Evolutionary conservation across 768 basidiomycete genomes (phyloP).

Genomic region (Coprinopsis sp.): DNA sequence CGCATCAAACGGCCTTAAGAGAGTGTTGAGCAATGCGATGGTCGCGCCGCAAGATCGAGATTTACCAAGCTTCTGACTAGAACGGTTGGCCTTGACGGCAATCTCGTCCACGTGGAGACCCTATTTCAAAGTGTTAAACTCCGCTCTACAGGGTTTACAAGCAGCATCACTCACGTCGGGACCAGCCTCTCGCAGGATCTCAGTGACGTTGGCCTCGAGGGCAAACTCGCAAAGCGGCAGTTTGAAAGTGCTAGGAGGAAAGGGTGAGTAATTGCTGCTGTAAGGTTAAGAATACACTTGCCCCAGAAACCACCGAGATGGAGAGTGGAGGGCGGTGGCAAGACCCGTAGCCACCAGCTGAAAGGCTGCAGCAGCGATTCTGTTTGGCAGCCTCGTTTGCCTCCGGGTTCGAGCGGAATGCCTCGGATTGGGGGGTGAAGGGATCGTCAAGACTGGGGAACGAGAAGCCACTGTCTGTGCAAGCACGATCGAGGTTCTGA

Average conservation of each 20-base stretch:
- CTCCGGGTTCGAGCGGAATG: slow-evolving; percentile 19
- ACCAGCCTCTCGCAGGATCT: slow-evolving; percentile 38
- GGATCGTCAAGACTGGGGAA: slow-evolving; percentile 21
- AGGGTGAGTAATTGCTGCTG: too few relatives aligned
- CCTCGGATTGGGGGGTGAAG: slow-evolving; percentile 22
- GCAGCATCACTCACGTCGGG: slow-evolving; percentile 22
- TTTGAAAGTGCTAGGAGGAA: slow-evolving; percentile 26
- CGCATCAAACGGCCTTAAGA: slow-evolving; percentile 35
- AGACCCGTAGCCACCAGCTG: slow-evolving; percentile 26
- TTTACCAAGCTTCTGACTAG: slow-evolving; percentile 30
- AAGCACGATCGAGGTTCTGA: too few relatives aligned
- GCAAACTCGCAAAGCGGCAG: slow-evolving; percentile 26
- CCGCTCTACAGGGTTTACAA: neutral
- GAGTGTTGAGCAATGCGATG: too few relatives aligned
- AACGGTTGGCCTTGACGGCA: slow-evolving; percentile 23
- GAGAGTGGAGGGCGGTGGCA: slow-evolving; percentile 23
- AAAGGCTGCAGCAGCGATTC: slow-evolving; percentile 27
- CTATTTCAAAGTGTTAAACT: slow-evolving; percentile 9
- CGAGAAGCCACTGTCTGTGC: slow-evolving; percentile 7
- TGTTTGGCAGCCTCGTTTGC: slow-evolving; percentile 25
- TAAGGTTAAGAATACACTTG: slow-evolving; percentile 11
- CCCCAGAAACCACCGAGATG: slow-evolving; percentile 20
- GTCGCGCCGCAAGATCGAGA: slow-evolving; percentile 17
- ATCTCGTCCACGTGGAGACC: slow-evolving; percentile 33
- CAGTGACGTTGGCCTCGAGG: slow-evolving; percentile 32